phyloP scores from a whole-genome alignment of 306 rosid species.

The Cucurbita argyrosperma region DNA sequence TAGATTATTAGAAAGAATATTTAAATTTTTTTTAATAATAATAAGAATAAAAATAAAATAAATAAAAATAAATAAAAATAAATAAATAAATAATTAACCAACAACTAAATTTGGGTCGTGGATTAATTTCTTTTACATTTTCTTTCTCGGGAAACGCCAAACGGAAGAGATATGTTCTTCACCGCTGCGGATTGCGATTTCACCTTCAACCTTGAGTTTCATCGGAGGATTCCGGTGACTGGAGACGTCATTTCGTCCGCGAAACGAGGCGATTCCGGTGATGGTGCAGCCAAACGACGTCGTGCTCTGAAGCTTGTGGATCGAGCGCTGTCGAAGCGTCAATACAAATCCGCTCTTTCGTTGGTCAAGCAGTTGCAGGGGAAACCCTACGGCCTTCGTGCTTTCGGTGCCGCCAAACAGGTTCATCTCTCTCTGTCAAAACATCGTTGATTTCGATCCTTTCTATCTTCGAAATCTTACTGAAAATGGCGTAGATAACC shows the following conservation, averaged over 20 bases:
- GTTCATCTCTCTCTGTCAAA: slow-evolving; percentile 14
- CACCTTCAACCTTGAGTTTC: background rate
- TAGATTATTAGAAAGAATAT: too few species aligned
- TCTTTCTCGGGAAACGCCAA: background rate
- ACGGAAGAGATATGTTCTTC: background rate
- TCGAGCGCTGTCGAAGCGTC: slow-evolving; percentile 40
- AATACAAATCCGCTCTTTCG: slow-evolving; percentile 56
- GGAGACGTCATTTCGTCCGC: background rate
- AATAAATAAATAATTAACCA: too few species aligned
- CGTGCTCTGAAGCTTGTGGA: slow-evolving; percentile 51
- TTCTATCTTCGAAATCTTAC: background rate
- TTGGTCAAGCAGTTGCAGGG: slow-evolving; percentile 65
- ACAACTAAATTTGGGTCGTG: background rate
- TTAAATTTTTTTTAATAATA: too few species aligned
- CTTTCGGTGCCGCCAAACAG: slow-evolving; percentile 87
- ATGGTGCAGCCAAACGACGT: slow-evolving; percentile 10
- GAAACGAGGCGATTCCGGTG: background rate
- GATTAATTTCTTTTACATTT: background rate
- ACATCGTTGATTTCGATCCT: background rate
- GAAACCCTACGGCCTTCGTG: slow-evolving; percentile 50
- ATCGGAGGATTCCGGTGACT: background rate
- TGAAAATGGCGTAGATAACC: slow-evolving; percentile 35
- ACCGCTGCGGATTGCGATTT: background rate
- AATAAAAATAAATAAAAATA: too few species aligned
- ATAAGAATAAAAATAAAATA: too few species aligned